Conservation (phyloP, 192 early-diverging fungal genomes). For the Linderina pennispora region DNA sequence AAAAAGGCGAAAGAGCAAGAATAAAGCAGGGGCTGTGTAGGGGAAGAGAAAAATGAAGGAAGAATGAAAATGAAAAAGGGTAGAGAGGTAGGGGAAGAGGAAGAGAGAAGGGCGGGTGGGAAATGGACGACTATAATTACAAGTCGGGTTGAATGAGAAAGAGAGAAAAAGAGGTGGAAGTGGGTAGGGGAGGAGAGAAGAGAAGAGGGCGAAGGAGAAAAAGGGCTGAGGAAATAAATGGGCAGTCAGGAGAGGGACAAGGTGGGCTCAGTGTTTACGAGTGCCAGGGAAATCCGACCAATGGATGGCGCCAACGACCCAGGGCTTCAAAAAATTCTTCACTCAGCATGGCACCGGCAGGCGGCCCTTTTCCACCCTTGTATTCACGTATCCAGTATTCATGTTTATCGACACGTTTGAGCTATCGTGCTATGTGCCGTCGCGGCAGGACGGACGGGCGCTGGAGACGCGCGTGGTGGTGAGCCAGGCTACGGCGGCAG, state of each 20-base stretch:
- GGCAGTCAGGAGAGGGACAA: too few species aligned
- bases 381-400: too few species aligned
- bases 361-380: too few species aligned
- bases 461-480: constrained; percentile 30
- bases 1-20: background rate
- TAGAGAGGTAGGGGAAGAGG: constrained; percentile 3
- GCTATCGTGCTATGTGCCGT: constrained; percentile 39
- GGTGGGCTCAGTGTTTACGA: too few species aligned
- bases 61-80: background rate
- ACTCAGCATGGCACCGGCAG: too few species aligned
- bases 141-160: constrained; percentile 9
- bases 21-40: too few species aligned
- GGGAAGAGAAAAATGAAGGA: background rate
- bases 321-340: too few species aligned
- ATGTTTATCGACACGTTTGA: constrained; percentile 32
- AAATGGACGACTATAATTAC: constrained; percentile 13
- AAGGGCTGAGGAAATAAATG: too few species aligned
- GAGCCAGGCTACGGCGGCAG: too few species aligned
- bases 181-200: background rate
- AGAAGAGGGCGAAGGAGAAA: constrained; percentile 2
- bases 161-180: too few species aligned
- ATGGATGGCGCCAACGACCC: too few species aligned
- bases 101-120: constrained; percentile 6
- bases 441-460: constrained; percentile 39
- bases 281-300: too few species aligned